phyloP scores from a whole-genome alignment of 1,284 basidiomycete species.

The Hypsizygus ulmarius region DNA sequence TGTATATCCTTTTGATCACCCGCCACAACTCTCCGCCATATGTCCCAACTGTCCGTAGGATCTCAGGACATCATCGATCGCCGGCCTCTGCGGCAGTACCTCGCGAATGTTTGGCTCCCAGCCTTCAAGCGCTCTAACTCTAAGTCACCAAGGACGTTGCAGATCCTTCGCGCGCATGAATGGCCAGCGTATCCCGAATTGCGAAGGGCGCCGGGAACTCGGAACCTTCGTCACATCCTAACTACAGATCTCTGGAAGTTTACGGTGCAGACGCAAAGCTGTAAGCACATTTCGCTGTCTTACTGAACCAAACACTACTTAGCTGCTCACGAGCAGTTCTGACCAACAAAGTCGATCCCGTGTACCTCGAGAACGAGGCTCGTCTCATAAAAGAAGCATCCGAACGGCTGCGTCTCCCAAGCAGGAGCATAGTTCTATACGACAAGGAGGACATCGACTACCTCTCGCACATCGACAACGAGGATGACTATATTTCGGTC shows the following conservation, averaged over 20 bases:
- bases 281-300: slow-evolving; percentile 3
- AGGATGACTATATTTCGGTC: slow-evolving; percentile 17
- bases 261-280: neutral
- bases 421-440: slow-evolving; percentile 10
- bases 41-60: too few relatives aligned
- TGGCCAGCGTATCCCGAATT: slow-evolving; percentile 19
- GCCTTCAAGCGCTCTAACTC: slow-evolving; percentile 11
- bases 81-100: slow-evolving; percentile 12
- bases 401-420: slow-evolving; percentile 15
- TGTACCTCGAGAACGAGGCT: slow-evolving; percentile 10
- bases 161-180: slow-evolving; percentile 5
- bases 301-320: neutral
- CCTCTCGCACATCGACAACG: slow-evolving; percentile 19
- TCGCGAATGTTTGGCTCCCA: slow-evolving; percentile 8
- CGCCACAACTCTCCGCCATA: too few relatives aligned
- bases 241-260: slow-evolving; percentile 12
- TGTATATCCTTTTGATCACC: too few relatives aligned
- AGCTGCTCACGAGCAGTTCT: slow-evolving; percentile 1
- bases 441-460: slow-evolving; percentile 16
- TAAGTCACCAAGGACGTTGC: neutral
- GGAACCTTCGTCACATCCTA: slow-evolving; percentile 6
- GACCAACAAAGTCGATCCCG: slow-evolving; percentile 1
- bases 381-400: slow-evolving; percentile 10
- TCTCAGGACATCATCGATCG: neutral
- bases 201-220: slow-evolving; percentile 8